Percentiles rank a stretch among this genome's conserved stretches.
Evolutionary conservation across 257 asterid genomes (phyloP).

Genomic region (Solanum okadae): DNA sequence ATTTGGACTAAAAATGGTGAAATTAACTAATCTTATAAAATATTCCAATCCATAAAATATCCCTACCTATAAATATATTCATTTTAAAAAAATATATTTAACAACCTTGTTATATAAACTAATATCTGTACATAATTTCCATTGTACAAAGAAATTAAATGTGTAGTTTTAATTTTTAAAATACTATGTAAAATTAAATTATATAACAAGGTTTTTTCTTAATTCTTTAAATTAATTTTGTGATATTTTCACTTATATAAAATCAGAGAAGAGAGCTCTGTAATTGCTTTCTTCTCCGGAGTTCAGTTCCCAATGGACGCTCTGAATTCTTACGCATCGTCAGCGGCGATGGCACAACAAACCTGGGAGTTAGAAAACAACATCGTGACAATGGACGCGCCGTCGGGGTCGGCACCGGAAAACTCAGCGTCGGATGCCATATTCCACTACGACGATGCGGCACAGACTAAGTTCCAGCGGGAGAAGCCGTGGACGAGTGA

Average conservation of each 20-base stretch:
- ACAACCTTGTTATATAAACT: neutral
- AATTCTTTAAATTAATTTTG: neutral
- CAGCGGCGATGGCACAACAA: constrained; percentile 57
- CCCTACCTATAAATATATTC: too few relatives aligned
- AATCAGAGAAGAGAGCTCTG: neutral
- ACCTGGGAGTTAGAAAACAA: constrained; percentile 79
- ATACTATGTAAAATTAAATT: neutral
- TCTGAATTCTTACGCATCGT: constrained; percentile 36
- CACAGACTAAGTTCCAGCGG: constrained; percentile 68
- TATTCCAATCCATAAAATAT: too few relatives aligned
- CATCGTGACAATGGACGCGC: constrained; percentile 28
- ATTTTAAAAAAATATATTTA: too few relatives aligned
- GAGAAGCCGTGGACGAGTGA: constrained; percentile 89
- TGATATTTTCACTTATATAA: neutral
- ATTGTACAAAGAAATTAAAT: neutral
- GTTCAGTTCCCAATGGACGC: neutral
- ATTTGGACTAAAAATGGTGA: too few relatives aligned
- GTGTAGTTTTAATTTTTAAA: neutral
- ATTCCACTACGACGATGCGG: constrained; percentile 73
- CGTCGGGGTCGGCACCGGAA: constrained; percentile 15
- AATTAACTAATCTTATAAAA: neutral
- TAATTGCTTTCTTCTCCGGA: neutral
- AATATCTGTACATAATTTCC: neutral
- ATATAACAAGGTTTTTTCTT: neutral
- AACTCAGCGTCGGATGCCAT: constrained; percentile 67